phyloP scores from a whole-genome alignment of 106 monocot species.

The Vanilla planifolia region DNA sequence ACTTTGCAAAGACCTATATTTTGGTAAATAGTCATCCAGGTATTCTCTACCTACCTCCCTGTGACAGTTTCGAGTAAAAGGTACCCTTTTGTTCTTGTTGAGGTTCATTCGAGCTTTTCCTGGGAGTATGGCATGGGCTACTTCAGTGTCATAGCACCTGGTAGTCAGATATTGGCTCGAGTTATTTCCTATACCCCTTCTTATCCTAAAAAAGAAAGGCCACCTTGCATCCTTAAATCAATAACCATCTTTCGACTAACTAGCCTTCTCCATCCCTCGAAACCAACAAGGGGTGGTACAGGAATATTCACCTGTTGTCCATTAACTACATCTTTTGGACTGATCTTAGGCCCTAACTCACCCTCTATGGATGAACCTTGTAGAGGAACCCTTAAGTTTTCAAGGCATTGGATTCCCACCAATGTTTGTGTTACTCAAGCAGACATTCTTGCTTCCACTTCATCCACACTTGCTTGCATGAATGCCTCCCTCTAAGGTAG shows the following conservation, averaged over 20 bases:
- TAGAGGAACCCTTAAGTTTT: too few relatives aligned
- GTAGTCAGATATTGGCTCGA: constrained; percentile 5
- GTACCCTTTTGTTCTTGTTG: background rate
- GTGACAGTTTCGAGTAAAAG: background rate
- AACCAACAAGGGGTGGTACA: constrained; percentile 1
- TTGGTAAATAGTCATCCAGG: too few relatives aligned
- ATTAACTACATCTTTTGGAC: background rate
- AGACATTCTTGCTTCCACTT: too few relatives aligned
- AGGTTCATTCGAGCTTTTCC: constrained; percentile 8
- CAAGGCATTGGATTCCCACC: too few relatives aligned
- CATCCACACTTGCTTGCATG: too few relatives aligned
- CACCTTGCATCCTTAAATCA: constrained; percentile 4
- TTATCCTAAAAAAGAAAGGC: constrained; percentile 10
- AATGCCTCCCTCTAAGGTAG: too few relatives aligned
- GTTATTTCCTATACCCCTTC: constrained; percentile 1
- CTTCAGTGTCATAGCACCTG: constrained; percentile 1
- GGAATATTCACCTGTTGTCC: background rate
- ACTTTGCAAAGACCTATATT: too few relatives aligned
- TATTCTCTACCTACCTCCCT: too few relatives aligned
- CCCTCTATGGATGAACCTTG: too few relatives aligned
- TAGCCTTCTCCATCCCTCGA: background rate
- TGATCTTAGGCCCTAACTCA: background rate
- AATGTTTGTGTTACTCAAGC: too few relatives aligned
- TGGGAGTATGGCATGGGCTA: constrained; percentile 11
- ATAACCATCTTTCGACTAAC: background rate